Base-by-base conservation (phyloP, 352 stramenopile species). In the Globisporangium canariense region DNA sequence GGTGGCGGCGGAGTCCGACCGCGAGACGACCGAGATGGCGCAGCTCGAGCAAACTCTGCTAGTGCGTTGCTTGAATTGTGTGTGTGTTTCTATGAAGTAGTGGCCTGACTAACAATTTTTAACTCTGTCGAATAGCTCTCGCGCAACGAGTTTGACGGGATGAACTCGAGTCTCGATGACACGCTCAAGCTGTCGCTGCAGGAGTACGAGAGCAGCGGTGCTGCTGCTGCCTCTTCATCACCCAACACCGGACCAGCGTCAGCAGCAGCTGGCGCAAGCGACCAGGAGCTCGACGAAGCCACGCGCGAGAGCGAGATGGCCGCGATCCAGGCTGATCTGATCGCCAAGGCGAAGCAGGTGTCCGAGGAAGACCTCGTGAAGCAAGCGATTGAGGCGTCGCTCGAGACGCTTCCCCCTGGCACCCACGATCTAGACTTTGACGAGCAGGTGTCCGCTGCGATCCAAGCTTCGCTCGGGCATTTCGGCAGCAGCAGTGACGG, bases 361-460 rank as follows among this genome's bases (percentile, higher is more conserved):
- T 91, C 80, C 34, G 86, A 94, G 56, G 81, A 93, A 62, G 86
- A 93, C 40, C 78, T 84, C 14, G 72, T 94, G 67, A 82, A 81
- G 53, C 71, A 78, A 58, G 83, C 81, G 8, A 79, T 93, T 41
- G 70, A 85, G 68, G 83, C 74, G n/a, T 93, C 85, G 10, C 75
- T 92, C 56, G 70, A 51, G 65, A 71, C 28, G 40, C 41, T 61
- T 16, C 66, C 61, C 4, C 11, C 49, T 9, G 30, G 8, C 25
- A 4, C 16, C 3, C 16, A 49, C 38, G 28, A 50, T 3, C 10
- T 18, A n/a, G 71, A 76, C 18, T 92, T 85, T 47, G 78, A 90
- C 20, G 70, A 68, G 1, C 69, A 90, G 62, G 74, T 93, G 20
- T 79, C 71, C 1, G 83, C 80, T 30, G 86, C 86, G 50, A 88